Evolutionary conservation across 2,329 filamentous ascomycete genomes (phyloP).

Genomic region (Chaetomium globosum): DNA sequence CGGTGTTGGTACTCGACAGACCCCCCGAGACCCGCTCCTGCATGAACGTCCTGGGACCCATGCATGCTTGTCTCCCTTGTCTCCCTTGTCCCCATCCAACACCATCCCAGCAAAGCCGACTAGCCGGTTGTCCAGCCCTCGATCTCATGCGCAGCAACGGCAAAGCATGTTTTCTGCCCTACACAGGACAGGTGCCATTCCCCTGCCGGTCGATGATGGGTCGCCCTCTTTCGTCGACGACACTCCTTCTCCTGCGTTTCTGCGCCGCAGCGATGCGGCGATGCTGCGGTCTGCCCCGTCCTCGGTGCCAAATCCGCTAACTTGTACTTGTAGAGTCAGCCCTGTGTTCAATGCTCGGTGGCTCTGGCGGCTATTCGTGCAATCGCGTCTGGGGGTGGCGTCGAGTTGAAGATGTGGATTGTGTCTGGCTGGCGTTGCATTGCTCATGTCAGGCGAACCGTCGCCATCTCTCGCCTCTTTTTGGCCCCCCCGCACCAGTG

Average conservation of each 20-base stretch:
- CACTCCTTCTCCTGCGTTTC: not conserved
- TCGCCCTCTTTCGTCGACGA: too few species aligned
- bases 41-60: not conserved
- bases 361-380: not conserved
- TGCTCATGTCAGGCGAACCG: not conserved
- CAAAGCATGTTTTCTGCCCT: constrained; percentile 7
- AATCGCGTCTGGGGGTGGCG: constrained; percentile 8
- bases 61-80: too few species aligned
- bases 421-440: not conserved
- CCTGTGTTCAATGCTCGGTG: not conserved
- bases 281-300: constrained; percentile 14
- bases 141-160: not conserved
- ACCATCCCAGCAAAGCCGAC: constrained; percentile 5
- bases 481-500: not conserved
- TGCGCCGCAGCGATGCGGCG: constrained; percentile 13
- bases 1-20: not conserved
- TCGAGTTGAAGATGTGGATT: not conserved
- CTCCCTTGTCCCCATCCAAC: not conserved
- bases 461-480: too few species aligned
- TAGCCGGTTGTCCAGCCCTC: not conserved
- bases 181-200: not conserved
- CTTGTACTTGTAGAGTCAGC: constrained; percentile 2
- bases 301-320: not conserved
- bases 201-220: not conserved
- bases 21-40: constrained; percentile 3